A percentile compares a stretch with the other conserved stretches of the same genome.
These are phyloP conservation scores for Russula dissimulans DNA, from an alignment of 768 basidiomycete species.

Conservation along the genomic window DNA sequence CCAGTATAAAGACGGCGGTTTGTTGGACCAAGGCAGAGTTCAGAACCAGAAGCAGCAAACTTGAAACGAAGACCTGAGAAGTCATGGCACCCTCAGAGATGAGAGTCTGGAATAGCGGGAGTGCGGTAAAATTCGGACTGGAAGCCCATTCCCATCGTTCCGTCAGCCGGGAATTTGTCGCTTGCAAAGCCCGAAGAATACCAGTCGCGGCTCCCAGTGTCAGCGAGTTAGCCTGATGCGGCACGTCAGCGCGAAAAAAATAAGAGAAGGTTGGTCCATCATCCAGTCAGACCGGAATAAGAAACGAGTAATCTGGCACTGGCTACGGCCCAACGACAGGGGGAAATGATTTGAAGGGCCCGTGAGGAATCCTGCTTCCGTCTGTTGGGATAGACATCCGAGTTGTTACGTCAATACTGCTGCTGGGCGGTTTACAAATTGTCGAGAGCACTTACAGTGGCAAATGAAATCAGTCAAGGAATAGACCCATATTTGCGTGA, in stretches of 20 bases:
- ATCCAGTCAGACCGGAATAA: constrained; percentile 23
- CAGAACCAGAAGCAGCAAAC: constrained; percentile 34
- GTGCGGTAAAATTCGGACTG: constrained; percentile 22
- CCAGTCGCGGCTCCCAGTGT: constrained; percentile 35
- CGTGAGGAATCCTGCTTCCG: too few species aligned
- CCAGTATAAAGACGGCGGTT: constrained; percentile 10
- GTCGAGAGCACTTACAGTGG: neutral
- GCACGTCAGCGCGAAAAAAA: neutral
- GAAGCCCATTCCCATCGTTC: constrained; percentile 34
- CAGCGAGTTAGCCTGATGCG: constrained; percentile 30
- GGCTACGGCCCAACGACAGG: too few species aligned
- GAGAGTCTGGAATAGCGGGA: constrained; percentile 33
- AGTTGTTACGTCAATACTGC: too few species aligned
- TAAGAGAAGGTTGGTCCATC: neutral
- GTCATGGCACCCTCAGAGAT: constrained; percentile 28
- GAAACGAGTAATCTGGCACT: too few species aligned
- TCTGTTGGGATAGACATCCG: too few species aligned
- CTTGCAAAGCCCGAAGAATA: constrained; percentile 29
- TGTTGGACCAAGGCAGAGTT: constrained; percentile 23
- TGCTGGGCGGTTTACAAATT: too few species aligned
- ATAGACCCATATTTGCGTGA: too few species aligned
- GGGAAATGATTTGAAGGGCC: too few species aligned
- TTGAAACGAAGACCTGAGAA: constrained; percentile 41
- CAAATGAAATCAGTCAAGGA: too few species aligned
- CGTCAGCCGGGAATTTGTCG: constrained; percentile 29